Evolutionary conservation across 495 filamentous ascomycete species (phyloP).

Genomic region (Hypoxylon fragiforme): DNA sequence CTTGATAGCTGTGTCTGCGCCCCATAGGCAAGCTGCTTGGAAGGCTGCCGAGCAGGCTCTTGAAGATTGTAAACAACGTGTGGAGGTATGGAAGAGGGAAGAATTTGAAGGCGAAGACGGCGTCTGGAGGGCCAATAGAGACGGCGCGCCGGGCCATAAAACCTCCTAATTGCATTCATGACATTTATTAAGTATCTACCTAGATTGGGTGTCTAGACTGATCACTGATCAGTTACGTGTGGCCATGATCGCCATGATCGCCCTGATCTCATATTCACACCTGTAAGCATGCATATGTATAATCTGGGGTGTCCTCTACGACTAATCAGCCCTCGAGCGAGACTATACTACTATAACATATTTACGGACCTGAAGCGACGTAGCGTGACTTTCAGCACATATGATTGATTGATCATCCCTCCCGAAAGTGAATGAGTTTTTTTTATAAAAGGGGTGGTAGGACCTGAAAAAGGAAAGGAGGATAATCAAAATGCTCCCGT

Average conservation of each 20-base stretch:
- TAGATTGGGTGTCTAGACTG: no score
- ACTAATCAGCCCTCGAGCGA: not conserved
- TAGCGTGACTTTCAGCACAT: no score
- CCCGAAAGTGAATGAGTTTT: no score
- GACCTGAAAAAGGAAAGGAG: no score
- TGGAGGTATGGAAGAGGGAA: slow-evolving; percentile 96
- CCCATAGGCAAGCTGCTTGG: slow-evolving; percentile 91
- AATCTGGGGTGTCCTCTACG: not conserved
- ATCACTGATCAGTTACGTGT: not conserved
- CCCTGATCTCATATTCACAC: no score
- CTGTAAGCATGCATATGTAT: not conserved
- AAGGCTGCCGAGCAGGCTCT: slow-evolving; percentile 84
- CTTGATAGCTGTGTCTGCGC: slow-evolving; percentile 80
- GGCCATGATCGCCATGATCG: not conserved
- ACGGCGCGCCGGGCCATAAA: slow-evolving; percentile 62
- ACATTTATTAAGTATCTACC: not conserved
- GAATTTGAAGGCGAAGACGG: slow-evolving; percentile 77
- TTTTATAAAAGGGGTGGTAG: no score
- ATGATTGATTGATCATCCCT: no score
- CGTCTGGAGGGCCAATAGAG: slow-evolving; percentile 91
- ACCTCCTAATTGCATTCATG: slow-evolving; percentile 29
- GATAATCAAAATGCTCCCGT: no score
- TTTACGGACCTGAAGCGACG: no score
- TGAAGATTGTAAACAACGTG: slow-evolving; percentile 80
- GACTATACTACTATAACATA: not conserved